A percentile compares a stretch with the other conserved stretches of the same genome.
Evolutionary conservation across 805 yeast genomes (phyloP).

Genomic region (Saccharomycopsis oosterbeekiorum): DNA sequence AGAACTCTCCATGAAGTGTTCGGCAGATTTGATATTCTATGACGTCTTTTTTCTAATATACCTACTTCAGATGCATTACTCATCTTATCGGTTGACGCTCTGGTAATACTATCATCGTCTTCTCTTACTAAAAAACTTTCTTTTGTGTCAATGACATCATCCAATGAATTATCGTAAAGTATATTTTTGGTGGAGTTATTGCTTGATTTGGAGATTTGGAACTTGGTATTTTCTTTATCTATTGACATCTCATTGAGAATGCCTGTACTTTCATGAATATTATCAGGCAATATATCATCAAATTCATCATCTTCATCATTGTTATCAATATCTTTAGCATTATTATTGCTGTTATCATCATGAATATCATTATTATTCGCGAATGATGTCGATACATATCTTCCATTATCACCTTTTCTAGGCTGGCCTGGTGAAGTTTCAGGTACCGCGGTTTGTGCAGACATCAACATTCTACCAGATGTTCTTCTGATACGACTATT

Average conservation of each 20-base stretch:
- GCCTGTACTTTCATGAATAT: constrained; percentile 16
- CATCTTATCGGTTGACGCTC: background rate
- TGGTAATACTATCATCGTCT: constrained; percentile 5
- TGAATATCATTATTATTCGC: constrained; percentile 28
- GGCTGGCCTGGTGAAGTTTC: constrained; percentile 96
- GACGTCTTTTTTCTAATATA: constrained; percentile 9
- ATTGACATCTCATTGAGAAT: constrained; percentile 15
- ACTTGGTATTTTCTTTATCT: constrained; percentile 14
- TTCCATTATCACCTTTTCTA: constrained; percentile 16
- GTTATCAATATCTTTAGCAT: constrained; percentile 14
- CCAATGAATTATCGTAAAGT: background rate
- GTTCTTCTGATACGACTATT: constrained; percentile 37
- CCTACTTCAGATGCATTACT: constrained; percentile 1
- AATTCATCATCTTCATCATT: constrained; percentile 23
- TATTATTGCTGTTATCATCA: constrained; percentile 30
- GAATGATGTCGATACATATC: constrained; percentile 17
- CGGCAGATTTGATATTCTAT: constrained; percentile 6
- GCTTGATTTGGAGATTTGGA: background rate
- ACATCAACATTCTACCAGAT: constrained; percentile 56
- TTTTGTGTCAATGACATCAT: constrained; percentile 4
- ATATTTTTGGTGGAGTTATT: constrained; percentile 1
- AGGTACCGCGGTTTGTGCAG: constrained; percentile 74
- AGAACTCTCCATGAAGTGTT: constrained; percentile 18
- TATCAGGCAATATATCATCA: constrained; percentile 15
- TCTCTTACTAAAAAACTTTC: constrained; percentile 12